Evolutionary conservation across 2,329 filamentous ascomycete species (phyloP), one percentile per base, ranked within the genome.

Genomic region (Aspergillus puulaauensis): DNA sequence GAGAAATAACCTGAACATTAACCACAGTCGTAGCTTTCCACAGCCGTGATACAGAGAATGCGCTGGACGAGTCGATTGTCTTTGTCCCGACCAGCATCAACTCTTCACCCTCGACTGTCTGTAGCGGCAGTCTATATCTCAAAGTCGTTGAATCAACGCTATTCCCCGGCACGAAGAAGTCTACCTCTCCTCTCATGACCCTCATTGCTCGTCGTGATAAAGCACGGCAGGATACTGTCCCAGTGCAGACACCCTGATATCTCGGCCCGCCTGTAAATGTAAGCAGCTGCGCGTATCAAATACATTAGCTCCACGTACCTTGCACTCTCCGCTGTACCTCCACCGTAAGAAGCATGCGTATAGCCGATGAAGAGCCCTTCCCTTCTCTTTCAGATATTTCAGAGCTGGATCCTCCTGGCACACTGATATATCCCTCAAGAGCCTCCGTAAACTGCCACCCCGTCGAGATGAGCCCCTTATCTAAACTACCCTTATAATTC

Each of bases 401-500:
- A 46, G 39, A 51, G 12, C 17, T 41, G 3, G 24, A 14, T 6
- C 11, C 33, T 11, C 21, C 39, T 19, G 54, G 19, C 6, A 48
- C 45, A 19, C 21, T 23, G 9, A 63, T 52, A 19, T 61, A 35
- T 6, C 63, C 63, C n/a, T 47, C 46, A 12, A 65, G 51, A 15
- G 31, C 43, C 35, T 65, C 63, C 1, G 63, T 60, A 19, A 65
- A 65, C 41, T 59, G 52, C 59, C 61, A 63, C 23, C 63, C 58
- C 27, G 58, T 56, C 5, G 62, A 51, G 9, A 21, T 15, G 24
- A 23, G 39, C 7, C 15, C 6, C 3, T 21, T 14, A 37, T 19
- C 6, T 9, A 8, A 14, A 15, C 4, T 45, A 47, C 7, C 5
- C 15, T 15, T 24, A n/a, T 9, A 51, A 12, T 14, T 27, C 1